Evolutionary conservation across 2,329 filamentous ascomycete species (phyloP).

Genomic region (Trichoderma atrobrunneum): DNA sequence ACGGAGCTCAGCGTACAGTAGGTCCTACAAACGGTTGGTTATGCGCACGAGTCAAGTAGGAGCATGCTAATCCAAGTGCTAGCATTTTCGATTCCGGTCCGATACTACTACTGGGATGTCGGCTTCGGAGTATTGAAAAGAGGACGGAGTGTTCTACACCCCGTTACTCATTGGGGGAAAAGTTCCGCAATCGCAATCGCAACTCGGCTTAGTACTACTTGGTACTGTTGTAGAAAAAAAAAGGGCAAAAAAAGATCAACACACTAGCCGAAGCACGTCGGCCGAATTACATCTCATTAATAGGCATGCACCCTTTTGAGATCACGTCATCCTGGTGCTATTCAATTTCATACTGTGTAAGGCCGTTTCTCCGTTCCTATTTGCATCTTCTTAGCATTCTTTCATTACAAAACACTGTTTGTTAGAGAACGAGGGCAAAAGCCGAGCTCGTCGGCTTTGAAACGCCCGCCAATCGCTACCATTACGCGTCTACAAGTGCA

Average conservation of each 20-base stretch:
- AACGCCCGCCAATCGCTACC: not conserved
- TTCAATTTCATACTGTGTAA: conserved; percentile 7
- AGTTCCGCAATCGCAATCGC: not conserved
- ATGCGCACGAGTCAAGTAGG: conserved; percentile 15
- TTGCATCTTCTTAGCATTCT: not conserved
- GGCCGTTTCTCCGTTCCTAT: not conserved
- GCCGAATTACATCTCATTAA: not conserved
- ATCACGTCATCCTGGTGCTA: conserved; percentile 10
- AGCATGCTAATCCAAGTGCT: conserved; percentile 8
- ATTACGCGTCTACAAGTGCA: conserved; percentile 6
- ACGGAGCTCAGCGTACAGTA: not conserved
- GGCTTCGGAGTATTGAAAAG: conserved; percentile 11
- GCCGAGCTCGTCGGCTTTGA: not conserved
- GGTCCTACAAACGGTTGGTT: not conserved
- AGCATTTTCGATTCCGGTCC: conserved; percentile 14
- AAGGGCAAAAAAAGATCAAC: not conserved
- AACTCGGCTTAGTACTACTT: not conserved
- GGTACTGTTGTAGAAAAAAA: not conserved
- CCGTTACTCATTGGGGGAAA: conserved; percentile 9
- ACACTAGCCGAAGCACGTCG: not conserved
- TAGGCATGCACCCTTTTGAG: not conserved
- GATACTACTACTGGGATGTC: not conserved
- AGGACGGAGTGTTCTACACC: not conserved
- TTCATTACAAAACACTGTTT: not conserved
- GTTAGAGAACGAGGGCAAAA: not conserved